phyloP scores from a whole-genome alignment of 495 filamentous ascomycete species.

The Talaromyces wortmannii region DNA sequence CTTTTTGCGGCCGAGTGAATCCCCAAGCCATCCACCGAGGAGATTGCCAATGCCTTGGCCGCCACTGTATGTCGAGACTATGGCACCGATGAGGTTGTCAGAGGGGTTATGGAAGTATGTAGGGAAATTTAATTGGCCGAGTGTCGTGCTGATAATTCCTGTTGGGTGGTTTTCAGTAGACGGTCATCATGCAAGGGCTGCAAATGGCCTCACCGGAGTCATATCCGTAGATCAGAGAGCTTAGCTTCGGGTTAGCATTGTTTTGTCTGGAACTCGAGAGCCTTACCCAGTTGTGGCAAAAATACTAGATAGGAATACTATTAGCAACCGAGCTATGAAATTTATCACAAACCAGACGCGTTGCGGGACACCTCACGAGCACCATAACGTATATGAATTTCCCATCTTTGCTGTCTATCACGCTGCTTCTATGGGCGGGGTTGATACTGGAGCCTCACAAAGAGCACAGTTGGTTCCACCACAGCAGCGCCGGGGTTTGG shows the following conservation, averaged over 20 bases:
- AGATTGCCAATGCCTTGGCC: slow-evolving; percentile 19
- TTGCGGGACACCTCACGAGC: neutral
- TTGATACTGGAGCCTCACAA: too few species aligned
- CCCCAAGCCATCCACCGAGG: slow-evolving; percentile 14
- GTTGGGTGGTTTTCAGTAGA: neutral
- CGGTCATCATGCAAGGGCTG: neutral
- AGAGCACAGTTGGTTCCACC: too few species aligned
- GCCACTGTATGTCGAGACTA: slow-evolving; percentile 21
- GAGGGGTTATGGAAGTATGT: slow-evolving; percentile 14
- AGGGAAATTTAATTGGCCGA: slow-evolving; percentile 20
- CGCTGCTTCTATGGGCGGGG: too few species aligned
- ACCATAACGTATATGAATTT: neutral
- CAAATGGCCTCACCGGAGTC: neutral
- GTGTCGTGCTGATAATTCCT: slow-evolving; percentile 22
- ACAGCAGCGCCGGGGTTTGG: too few species aligned
- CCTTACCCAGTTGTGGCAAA: neutral
- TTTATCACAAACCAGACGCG: neutral
- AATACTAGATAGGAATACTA: neutral
- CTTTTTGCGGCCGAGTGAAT: slow-evolving; percentile 17
- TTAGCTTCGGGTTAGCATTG: neutral
- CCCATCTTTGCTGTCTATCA: neutral
- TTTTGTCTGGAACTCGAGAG: neutral
- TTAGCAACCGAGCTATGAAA: too few species aligned
- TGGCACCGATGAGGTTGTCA: slow-evolving; percentile 18
- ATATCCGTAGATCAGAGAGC: neutral